Evolutionary conservation across 106 monocot genomes (phyloP).

Genomic region (Ottelia alismoides): DNA sequence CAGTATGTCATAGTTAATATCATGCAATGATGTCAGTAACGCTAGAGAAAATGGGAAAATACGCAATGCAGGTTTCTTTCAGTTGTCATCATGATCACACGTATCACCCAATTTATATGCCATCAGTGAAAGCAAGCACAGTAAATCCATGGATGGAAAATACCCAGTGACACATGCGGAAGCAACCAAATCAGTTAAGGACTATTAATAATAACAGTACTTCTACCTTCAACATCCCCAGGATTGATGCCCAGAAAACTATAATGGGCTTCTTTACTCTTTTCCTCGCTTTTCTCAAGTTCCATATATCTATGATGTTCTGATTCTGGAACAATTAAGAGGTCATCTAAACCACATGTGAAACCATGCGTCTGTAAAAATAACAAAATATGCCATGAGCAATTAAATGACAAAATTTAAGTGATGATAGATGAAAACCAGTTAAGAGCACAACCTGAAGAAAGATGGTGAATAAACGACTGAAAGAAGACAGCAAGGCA

Average conservation of each 20-base stretch:
- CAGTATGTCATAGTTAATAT: too few relatives aligned
- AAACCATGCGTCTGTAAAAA: slow-evolving; percentile 81
- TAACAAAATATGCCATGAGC: not conserved
- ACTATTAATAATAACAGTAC: too few relatives aligned
- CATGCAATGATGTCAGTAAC: too few relatives aligned
- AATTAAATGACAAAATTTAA: not conserved
- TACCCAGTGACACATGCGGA: too few relatives aligned
- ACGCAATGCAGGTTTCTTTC: too few relatives aligned
- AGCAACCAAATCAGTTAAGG: too few relatives aligned
- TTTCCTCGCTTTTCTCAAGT: slow-evolving; percentile 45
- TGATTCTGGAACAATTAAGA: slow-evolving; percentile 32
- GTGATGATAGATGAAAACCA: not conserved
- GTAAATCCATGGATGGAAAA: too few relatives aligned
- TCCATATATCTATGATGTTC: slow-evolving; percentile 43
- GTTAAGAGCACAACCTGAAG: slow-evolving; percentile 78
- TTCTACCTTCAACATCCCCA: slow-evolving; percentile 25
- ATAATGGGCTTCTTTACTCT: slow-evolving; percentile 53
- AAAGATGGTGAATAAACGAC: slow-evolving; percentile 81
- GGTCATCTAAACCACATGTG: slow-evolving; percentile 97
- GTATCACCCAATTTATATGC: too few relatives aligned
- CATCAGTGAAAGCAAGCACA: too few relatives aligned
- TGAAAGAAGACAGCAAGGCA: slow-evolving; percentile 59
- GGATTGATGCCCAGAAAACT: slow-evolving; percentile 29
- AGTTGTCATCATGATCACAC: too few relatives aligned
- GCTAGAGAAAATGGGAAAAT: too few relatives aligned